Evolutionary conservation across 441 rosid genomes (phyloP).

Genomic region (Corymbia calophylla): DNA sequence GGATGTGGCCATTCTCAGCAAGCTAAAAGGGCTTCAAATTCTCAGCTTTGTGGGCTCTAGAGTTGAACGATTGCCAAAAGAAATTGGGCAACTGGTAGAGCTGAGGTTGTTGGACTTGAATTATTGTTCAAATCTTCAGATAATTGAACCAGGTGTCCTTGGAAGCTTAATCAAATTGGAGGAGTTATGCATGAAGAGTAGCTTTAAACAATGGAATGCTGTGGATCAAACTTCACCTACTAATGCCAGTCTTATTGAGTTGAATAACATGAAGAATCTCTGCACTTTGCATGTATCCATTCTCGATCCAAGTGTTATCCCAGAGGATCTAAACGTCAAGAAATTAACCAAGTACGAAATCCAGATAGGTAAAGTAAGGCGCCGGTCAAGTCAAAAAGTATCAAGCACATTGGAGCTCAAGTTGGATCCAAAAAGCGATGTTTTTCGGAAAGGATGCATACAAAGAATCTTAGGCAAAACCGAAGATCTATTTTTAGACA

Average conservation of each 20-base stretch:
- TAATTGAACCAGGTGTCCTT: neutral
- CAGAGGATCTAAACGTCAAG: fast-evolving
- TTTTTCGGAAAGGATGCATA: neutral
- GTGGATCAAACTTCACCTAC: neutral
- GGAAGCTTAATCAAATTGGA: neutral
- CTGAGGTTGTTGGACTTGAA: neutral
- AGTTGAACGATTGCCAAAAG: neutral
- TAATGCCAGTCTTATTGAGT: neutral
- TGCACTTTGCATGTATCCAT: neutral
- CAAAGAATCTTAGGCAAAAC: fast-evolving
- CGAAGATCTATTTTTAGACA: fast-evolving
- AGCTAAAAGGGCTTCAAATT: no score
- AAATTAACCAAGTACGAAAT: neutral
- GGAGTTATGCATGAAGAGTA: neutral
- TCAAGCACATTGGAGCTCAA: fast-evolving
- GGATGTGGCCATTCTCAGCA: neutral
- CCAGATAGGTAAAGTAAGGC: fast-evolving
- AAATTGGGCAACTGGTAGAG: neutral
- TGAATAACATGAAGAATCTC: fast-evolving
- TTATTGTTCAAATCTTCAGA: fast-evolving
- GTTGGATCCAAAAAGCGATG: fast-evolving
- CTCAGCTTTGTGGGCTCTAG: fast-evolving
- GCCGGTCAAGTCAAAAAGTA: fast-evolving
- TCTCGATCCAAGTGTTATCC: fast-evolving
- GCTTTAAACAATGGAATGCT: fast-evolving